These are phyloP conservation scores for Barbarea vulgaris DNA, from an alignment of 345 rosid genomes.

Conservation along the genomic window DNA sequence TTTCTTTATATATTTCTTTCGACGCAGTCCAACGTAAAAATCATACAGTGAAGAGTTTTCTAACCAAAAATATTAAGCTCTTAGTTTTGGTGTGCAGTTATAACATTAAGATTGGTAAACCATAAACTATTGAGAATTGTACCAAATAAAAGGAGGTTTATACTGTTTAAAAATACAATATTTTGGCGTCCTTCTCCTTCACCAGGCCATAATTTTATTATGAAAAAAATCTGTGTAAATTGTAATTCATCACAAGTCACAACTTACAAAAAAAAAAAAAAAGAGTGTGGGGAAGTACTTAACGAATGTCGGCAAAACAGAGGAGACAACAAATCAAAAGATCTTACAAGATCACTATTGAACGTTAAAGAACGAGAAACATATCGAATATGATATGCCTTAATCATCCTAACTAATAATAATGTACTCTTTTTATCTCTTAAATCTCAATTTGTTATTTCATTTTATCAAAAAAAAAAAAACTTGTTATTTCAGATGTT, in stretches of 20 bases:
- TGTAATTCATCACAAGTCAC: neutral
- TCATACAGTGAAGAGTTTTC: neutral
- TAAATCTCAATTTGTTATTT: neutral
- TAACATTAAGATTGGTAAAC: neutral
- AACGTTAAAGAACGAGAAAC: neutral
- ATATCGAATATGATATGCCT: neutral
- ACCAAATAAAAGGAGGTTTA: neutral
- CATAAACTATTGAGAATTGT: neutral
- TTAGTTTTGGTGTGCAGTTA: neutral
- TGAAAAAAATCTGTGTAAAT: too few relatives aligned
- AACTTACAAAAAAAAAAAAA: neutral
- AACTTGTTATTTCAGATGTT: neutral
- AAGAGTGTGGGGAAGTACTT: neutral
- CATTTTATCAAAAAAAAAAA: too few relatives aligned
- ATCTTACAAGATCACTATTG: neutral
- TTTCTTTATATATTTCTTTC: neutral
- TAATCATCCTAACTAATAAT: neutral
- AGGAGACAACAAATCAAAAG: neutral
- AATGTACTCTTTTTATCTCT: neutral
- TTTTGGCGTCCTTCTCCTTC: neutral
- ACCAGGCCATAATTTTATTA: neutral
- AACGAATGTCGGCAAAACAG: neutral
- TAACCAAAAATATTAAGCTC: neutral
- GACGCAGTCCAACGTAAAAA: neutral
- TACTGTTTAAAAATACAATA: neutral